Evolutionary conservation across 257 asterid genomes (phyloP), one percentile per base, ranked within the genome.

Genomic region (Schizonepeta tenuifolia): DNA sequence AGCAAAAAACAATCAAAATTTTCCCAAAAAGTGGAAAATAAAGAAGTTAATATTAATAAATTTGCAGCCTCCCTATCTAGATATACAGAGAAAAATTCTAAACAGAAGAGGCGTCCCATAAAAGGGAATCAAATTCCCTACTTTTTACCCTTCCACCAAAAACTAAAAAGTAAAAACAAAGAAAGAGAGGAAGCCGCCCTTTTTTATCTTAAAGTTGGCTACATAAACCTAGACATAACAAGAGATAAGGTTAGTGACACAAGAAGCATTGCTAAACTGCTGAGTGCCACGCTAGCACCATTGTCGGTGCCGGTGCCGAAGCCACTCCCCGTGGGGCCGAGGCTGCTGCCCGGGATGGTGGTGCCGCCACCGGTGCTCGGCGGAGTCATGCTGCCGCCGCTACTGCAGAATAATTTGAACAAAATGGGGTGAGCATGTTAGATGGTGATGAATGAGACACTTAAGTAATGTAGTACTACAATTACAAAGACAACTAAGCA

Each of bases 61-160:
- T 57, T 73, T 69, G 67, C 75, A 75, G 81, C 74, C 83, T 77
- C 69, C 77, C 75, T 77, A 62, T 76, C 66, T 77, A 83, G 87
- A 86, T 86, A 47, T 79, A 81, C 89, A 85, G 47, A 65, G 73
- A 69, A 75, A 83, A 75, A 65, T 28, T 83, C 83, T 69, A 70
- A 79, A 79, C 57, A 78, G 74, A 67, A 74, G 76, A 64, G 77
- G 53, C 66, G 71, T 62, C 75, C 73, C 74, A 31, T 40, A 40
- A 73, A 60, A 33, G 69, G 71, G 83, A 66, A 75, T 78, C 77
- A 58, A 61, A 70, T 81, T 79, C 84, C 74, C 60, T 5, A 22
- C 69, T 58, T 54, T 65, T 33, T 55, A 55, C 63, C 36, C 64
- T 44, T 63, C 72, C 78, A 72, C 60, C 57, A 62, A 8, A 77